These are phyloP conservation scores for Pythium sukuiense DNA, from an alignment of 352 stramenopile species.

Conservation along the genomic window DNA sequence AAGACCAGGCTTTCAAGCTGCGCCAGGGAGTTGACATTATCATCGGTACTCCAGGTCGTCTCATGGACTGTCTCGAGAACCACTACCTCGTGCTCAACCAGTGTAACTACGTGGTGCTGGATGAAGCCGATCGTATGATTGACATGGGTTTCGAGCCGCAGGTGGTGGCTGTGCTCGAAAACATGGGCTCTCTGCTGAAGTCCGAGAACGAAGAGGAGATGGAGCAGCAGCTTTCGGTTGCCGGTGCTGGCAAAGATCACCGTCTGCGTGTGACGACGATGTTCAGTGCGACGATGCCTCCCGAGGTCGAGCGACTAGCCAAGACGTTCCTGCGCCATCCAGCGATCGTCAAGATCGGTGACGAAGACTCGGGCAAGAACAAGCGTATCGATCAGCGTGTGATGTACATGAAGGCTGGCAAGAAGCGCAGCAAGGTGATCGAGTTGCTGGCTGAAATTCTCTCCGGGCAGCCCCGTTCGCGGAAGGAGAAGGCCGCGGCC, in stretches of 20 bases:
- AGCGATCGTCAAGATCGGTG: conserved; percentile 97
- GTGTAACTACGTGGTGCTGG: conserved; percentile 98
- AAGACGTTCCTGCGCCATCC: conserved; percentile 97
- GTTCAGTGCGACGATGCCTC: conserved; percentile 99
- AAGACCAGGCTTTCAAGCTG: conserved; percentile 96
- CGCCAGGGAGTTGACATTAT: conserved; percentile 97
- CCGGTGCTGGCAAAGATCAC: conserved; percentile 53
- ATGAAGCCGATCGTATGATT: conserved; percentile 99
- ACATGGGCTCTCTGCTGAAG: conserved; percentile 96
- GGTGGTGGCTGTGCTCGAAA: conserved; percentile 95
- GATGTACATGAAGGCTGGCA: conserved; percentile 89
- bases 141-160: conserved; percentile 97
- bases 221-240: conserved; percentile 90
- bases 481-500: conserved; percentile 65
- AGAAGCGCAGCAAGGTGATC: conserved; percentile 90
- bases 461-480: conserved; percentile 57
- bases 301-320: conserved; percentile 96
- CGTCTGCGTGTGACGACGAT: conserved; percentile 92
- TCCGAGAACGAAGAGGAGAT: conserved; percentile 96
- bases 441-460: conserved; percentile 89
- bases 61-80: conserved; percentile 98
- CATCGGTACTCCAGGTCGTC: conserved; percentile 97
- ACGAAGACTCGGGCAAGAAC: conserved; percentile 98
- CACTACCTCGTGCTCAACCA: conserved; percentile 98
- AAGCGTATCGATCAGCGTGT: conserved; percentile 97